Conservation (phyloP, 2,329 filamentous ascomycete genomes). For the Aspergillus glaucus region DNA sequence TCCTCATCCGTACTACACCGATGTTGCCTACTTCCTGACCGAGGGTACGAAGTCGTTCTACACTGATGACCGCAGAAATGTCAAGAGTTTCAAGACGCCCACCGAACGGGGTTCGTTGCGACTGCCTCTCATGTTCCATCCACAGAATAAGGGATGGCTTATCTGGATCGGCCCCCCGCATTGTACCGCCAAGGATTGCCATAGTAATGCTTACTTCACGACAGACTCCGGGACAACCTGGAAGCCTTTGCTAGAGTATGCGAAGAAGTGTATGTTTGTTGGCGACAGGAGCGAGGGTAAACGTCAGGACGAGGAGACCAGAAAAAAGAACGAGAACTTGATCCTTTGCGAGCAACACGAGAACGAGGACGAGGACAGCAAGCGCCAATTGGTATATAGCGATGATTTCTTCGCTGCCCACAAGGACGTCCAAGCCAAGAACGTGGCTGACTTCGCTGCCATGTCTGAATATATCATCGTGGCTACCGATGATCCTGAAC, state of each 20-base stretch:
- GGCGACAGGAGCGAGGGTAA: slow-evolving; percentile 50
- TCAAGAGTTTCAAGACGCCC: slow-evolving; percentile 68
- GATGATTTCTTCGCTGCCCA: slow-evolving; percentile 64
- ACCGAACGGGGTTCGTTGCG: slow-evolving; percentile 48
- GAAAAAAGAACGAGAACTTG: slow-evolving; percentile 49
- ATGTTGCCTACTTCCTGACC: slow-evolving; percentile 82
- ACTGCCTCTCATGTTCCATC: slow-evolving; percentile 69
- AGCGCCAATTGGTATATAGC: slow-evolving; percentile 67
- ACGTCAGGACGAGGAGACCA: not conserved
- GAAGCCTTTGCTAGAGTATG: slow-evolving; percentile 67
- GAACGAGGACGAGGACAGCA: slow-evolving; percentile 57
- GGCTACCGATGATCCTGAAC: slow-evolving; percentile 59
- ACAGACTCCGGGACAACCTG: slow-evolving; percentile 74
- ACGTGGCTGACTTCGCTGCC: slow-evolving; percentile 80
- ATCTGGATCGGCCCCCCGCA: slow-evolving; percentile 75
- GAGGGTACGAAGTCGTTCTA: slow-evolving; percentile 63
- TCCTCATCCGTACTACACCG: slow-evolving; percentile 73
- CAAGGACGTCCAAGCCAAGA: slow-evolving; percentile 55
- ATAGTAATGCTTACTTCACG: slow-evolving; percentile 67
- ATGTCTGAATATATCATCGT: slow-evolving; percentile 97
- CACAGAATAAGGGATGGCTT: slow-evolving; percentile 78
- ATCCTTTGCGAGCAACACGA: slow-evolving; percentile 59
- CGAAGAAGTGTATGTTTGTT: slow-evolving; percentile 81
- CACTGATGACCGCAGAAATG: slow-evolving; percentile 71
- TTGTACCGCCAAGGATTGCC: slow-evolving; percentile 62